Evolutionary conservation across 2,329 filamentous ascomycete species (phyloP).

Genomic region (Arthrobotrys megalospora): DNA sequence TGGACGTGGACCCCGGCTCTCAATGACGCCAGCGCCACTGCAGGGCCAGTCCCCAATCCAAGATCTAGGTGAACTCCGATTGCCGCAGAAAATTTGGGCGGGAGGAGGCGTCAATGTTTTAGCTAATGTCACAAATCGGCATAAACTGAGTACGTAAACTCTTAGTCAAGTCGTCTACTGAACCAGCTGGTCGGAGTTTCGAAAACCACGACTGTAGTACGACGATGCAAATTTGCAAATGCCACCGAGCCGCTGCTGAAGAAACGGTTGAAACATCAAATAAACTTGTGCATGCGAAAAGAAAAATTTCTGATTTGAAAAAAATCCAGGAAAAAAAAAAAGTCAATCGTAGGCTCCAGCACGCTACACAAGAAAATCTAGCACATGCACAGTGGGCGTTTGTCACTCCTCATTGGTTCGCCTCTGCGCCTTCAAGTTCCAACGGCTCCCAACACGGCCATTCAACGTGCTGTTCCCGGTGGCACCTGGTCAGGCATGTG

Average conservation of each 20-base stretch:
- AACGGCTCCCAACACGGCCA: no score
- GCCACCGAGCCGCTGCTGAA: neutral
- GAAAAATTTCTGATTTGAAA: no score
- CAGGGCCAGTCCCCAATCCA: constrained; percentile 5
- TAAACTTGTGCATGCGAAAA: neutral
- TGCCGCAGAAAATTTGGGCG: neutral
- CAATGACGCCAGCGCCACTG: constrained; percentile 36
- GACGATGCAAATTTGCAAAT: no score
- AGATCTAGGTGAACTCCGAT: neutral
- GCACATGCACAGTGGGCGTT: no score
- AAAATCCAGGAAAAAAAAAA: no score
- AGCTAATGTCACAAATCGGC: neutral
- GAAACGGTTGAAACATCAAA: neutral
- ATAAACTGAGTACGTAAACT: constrained; percentile 1
- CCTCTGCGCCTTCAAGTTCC: no score
- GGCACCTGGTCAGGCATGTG: no score
- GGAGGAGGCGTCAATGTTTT: neutral
- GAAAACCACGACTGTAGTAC: neutral
- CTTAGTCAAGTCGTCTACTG: constrained; percentile 9
- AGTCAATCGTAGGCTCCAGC: no score
- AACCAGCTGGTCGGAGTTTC: neutral
- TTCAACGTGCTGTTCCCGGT: no score
- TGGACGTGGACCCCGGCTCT: constrained; percentile 12
- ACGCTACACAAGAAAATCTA: no score
- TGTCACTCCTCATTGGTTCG: no score